Evolutionary conservation across 2,329 filamentous ascomycete species (phyloP), one percentile per base, ranked within the genome.

Genomic region (Cercospora sp.): DNA sequence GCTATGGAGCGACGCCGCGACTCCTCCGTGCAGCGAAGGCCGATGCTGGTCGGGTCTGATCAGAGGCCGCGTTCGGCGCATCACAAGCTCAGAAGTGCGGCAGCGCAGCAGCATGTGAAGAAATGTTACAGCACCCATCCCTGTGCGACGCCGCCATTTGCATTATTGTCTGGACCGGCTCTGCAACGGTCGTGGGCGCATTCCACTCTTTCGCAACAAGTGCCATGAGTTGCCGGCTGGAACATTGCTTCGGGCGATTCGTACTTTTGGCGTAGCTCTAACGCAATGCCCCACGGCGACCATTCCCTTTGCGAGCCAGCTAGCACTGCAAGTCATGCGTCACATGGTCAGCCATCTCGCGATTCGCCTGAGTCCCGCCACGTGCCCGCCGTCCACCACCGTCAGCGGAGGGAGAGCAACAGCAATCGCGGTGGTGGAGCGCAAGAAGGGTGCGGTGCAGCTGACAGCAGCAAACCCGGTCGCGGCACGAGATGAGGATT

Each of bases 311-410:
- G 53, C 62, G 34, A 55, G n/a, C n/a, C 66, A 63, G 28, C 55
- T 65, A 66, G 53, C 40, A 65, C 66, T 53, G 58, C 49, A 34
- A 24, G 43, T 57, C 43, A 63, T 68, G 58, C 66, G 63, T 68
- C 66, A 68, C 66, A 40, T 57, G 61, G 26, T 16, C 53, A n/a
- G 45, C 37, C 58, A 13, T 21, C 61, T 43, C 24, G 30, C 61
- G 61, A 57, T 40, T 53, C 61, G 45, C 45, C 45, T 24, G 45
- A 24, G 45, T 18, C 45, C n/a, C 45, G 45, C 45, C 45, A 24
- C 45, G 45, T 49, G 45, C 45, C 2, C 34, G 13, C 3, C 34
- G 5, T 7, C 34, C 34, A 40, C 34, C 13, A 40, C 13, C 34
- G 34, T 40, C 34, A n/a, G 34, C 34, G 34, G 34, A 40, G 34